A percentile compares a stretch with the other conserved stretches of the same genome.
phyloP scores from a whole-genome alignment of 164 flowering plant species.

The Malania oleifera region DNA sequence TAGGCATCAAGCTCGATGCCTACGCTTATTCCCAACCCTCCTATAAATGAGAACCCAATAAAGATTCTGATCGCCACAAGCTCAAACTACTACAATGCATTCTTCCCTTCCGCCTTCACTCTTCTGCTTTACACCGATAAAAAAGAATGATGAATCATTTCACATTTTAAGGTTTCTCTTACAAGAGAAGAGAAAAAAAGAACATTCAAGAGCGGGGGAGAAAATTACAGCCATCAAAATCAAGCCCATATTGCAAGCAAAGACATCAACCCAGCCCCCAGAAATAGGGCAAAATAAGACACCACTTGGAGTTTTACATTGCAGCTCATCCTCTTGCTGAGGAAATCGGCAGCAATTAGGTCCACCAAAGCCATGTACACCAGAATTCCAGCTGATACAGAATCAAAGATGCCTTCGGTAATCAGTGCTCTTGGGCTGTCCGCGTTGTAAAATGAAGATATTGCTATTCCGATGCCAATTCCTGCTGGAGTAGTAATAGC shows the following conservation, averaged over 20 bases:
- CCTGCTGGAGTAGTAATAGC: slow-evolving; percentile 84
- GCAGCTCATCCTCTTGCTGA: slow-evolving; percentile 90
- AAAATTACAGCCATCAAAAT: too few species aligned
- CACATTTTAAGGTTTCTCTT: too few species aligned
- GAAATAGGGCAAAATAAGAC: slow-evolving; percentile 66
- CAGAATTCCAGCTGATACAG: slow-evolving; percentile 80
- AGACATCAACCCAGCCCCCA: slow-evolving; percentile 82
- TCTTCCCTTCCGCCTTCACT: too few species aligned
- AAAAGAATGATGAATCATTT: too few species aligned
- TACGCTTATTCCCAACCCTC: too few species aligned
- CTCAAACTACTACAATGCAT: too few species aligned
- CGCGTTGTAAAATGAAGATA: slow-evolving; percentile 67
- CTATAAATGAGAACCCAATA: too few species aligned
- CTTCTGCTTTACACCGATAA: too few species aligned
- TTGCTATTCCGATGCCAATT: slow-evolving; percentile 49
- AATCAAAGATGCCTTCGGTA: slow-evolving; percentile 73
- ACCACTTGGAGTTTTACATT: slow-evolving; percentile 63
- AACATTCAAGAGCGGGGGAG: neutral
- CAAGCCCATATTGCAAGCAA: slow-evolving; percentile 83
- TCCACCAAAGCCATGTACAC: slow-evolving; percentile 95
- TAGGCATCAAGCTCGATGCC: too few species aligned
- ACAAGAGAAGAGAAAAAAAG: neutral
- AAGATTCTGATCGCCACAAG: too few species aligned
- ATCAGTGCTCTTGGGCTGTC: slow-evolving; percentile 63
- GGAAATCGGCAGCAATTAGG: slow-evolving; percentile 86